Evolutionary conservation across 2,329 filamentous ascomycete species (phyloP), one percentile per base, ranked within the genome.

Genomic region (Capronia coronata): DNA sequence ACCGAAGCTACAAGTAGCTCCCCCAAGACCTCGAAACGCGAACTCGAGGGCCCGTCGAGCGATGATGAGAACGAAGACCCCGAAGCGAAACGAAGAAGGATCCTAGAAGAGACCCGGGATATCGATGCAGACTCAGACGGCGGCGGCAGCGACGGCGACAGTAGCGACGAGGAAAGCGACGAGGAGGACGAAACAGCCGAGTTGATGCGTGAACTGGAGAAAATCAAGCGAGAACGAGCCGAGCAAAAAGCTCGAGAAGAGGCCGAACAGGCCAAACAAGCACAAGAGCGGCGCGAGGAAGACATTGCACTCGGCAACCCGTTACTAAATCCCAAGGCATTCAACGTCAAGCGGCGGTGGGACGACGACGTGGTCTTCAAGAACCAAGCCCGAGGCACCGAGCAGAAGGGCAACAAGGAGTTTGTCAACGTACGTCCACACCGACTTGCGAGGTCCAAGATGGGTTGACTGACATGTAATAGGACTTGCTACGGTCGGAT

Each of bases 311-410:
- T 86, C 35, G 93, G 93, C 5, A 98, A 98, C 66, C 93, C 93
- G 32, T 71, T 98, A 44, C 77, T 98, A 49, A 96, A 97, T 61
- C 65, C 77, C 43, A 86, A 87, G 66, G 89, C 95, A 61, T 97
- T 94, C 66, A 89, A 84, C 51, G 83, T 96, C 63, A 96, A 95
- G 57, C 62, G 65, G 10, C 72, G 90, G 61, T 98, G 93, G 93
- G 93, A 98, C 61, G 93, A 98, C 62, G 93, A 98, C 66, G 93
- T 98, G 10, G 90, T 98, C 2, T 98, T 98, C 73, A 97, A 95
- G 75, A 98, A 98, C 68, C 93, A 98, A 71, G 93, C 91, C 27
- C 79, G 93, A 51, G 93, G 91, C 7, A 95, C 90, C 0, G 91
- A 97, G 64, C 88, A 96, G 56, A 90, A 84, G 73, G 82, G 84